These are phyloP conservation scores for Venturia asperata DNA, from an alignment of 2,329 filamentous ascomycete genomes.

Conservation along the genomic window DNA sequence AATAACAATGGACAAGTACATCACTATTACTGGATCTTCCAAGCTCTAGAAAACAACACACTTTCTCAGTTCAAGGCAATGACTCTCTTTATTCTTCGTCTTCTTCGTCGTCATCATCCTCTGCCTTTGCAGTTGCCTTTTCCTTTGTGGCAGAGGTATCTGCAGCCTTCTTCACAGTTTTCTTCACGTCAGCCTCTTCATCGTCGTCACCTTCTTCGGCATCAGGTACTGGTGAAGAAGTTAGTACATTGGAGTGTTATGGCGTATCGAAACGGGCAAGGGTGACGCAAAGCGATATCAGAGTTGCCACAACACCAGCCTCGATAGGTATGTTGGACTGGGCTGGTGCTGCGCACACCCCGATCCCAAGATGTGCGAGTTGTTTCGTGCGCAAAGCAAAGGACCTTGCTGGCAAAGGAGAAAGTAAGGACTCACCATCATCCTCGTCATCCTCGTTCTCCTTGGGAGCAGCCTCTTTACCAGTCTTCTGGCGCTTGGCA, in stretches of 20 bases:
- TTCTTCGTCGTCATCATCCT: conserved; percentile 33
- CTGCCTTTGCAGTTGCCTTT: conserved; percentile 24
- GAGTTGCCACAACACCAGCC: too few species aligned
- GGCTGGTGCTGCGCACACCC: too few species aligned
- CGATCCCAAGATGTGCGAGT: too few species aligned
- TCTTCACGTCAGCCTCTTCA: conserved; percentile 27
- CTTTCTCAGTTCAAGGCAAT: background rate
- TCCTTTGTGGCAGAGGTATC: conserved; percentile 18
- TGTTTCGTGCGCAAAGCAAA: too few species aligned
- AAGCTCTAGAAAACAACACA: background rate
- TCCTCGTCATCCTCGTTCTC: conserved; percentile 21
- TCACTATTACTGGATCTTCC: background rate
- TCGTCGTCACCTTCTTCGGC: conserved; percentile 27
- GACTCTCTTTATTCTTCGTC: conserved; percentile 23
- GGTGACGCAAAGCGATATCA: too few species aligned
- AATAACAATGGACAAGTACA: background rate
- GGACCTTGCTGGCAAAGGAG: too few species aligned
- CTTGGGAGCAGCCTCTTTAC: conserved; percentile 24
- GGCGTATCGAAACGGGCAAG: too few species aligned
- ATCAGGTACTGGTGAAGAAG: background rate
- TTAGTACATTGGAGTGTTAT: too few species aligned
- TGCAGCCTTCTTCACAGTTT: conserved; percentile 15
- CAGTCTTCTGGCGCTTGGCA: conserved; percentile 28
- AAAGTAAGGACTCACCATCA: conserved; percentile 17
- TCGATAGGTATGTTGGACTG: too few species aligned